Evolutionary conservation across 2,329 filamentous ascomycete genomes (phyloP), one percentile per base, ranked within the genome.

Genomic region (Aureobasidium sp.): DNA sequence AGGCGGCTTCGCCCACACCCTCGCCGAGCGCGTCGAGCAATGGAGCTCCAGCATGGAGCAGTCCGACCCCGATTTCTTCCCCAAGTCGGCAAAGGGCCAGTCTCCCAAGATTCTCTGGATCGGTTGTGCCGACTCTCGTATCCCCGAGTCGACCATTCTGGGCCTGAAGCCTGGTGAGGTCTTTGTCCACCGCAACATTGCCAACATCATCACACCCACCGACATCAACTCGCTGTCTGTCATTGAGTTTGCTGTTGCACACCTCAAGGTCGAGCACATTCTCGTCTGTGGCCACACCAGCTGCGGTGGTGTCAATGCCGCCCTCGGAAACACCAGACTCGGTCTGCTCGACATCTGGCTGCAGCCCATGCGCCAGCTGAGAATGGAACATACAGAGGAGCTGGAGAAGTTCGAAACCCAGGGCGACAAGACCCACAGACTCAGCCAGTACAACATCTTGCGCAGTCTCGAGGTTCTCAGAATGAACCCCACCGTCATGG

Each of bases 111-210:
- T 87, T 65, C 81, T 95, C 63, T 95, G 90, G 90, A 83, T 95
- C 67, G 91, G 91, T 64, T 96, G 91, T 78, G 89, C 89, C 69
- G 91, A 95, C 78, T 90, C 87, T 42, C 88, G 91, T 66, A 87
- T 90, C 67, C 90, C 91, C 1, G 91, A 94, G 75, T 93, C 89
- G 5, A 91, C 87, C 53, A 82, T 96, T 70, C 82, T 92, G 31
- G 87, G 88, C 70, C 81, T 91, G 63, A 82, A 90, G 70, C 89
- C 90, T 3, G 90, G 91, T 63, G 90, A 95, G 69, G 86, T 95
- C 67, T 95, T 95, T 74, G 88, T 91, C 58, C 90, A 95, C 79
- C 88, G 91, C 72, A 95, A 95, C 79, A 92, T 96, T 73, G 90
- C 89, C 75, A 95, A 95, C 78, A 84, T 93, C 70, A 77, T 95